Evolutionary conservation across 179 eudicot genomes (phyloP).

Genomic region (Amaranthus tricolor): DNA sequence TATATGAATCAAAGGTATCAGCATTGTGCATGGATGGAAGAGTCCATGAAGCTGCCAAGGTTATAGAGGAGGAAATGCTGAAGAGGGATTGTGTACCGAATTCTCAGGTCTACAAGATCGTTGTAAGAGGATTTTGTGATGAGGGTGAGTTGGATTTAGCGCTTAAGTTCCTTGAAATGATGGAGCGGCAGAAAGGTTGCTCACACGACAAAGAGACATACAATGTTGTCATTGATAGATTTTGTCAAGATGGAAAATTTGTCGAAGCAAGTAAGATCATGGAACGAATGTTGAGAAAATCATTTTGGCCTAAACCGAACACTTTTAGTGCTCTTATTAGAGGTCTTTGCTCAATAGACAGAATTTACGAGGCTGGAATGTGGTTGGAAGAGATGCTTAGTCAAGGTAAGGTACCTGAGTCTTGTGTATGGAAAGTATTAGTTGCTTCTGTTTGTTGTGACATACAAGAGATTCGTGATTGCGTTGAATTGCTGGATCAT

Average conservation of each 20-base stretch:
- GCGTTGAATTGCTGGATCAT: constrained; percentile 28
- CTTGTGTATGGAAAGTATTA: constrained; percentile 52
- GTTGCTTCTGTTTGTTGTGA: constrained; percentile 46
- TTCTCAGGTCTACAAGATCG: constrained; percentile 42
- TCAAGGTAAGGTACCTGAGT: constrained; percentile 59
- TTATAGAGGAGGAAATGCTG: constrained; percentile 65
- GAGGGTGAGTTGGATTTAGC: constrained; percentile 46
- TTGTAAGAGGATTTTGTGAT: constrained; percentile 59
- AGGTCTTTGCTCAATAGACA: constrained; percentile 61
- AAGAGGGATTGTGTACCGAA: constrained; percentile 64
- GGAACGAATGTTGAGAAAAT: constrained; percentile 61
- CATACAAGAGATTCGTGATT: constrained; percentile 17
- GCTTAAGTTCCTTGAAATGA: constrained; percentile 55
- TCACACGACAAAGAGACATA: constrained; percentile 67
- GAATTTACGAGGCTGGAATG: constrained; percentile 60
- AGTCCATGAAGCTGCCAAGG: constrained; percentile 61
- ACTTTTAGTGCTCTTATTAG: constrained; percentile 43
- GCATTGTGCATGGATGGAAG: constrained; percentile 51
- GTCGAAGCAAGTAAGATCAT: constrained; percentile 59
- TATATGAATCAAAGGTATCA: constrained; percentile 67
- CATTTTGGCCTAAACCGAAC: constrained; percentile 47
- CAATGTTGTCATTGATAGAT: constrained; percentile 46
- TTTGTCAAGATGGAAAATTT: constrained; percentile 58
- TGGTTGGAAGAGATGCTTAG: constrained; percentile 97
- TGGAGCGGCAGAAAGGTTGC: constrained; percentile 56